Base-by-base conservation (phyloP, 73 alveolate genomes). In the Symbiodinium pilosum region DNA sequence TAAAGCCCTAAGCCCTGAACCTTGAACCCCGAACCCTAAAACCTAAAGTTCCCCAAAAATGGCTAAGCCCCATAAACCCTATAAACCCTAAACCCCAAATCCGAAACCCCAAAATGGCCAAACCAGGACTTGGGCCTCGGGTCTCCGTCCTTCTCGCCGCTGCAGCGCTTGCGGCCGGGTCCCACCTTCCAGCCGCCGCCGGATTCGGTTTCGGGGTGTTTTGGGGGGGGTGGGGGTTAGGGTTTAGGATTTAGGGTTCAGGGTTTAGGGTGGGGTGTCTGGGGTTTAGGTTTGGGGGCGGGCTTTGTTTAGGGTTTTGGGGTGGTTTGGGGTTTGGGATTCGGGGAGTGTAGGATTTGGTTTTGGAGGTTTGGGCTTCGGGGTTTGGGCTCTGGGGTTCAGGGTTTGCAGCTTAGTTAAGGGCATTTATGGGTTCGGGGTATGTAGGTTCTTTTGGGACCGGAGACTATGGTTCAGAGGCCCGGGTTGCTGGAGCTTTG, bases 111-210 rank as follows among this genome's bases (percentile, higher is more conserved):
- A 2, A 51, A 0, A 51, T 16, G 68, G 68, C 68, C 28, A 51
- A 51, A 24, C 21, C 68, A 75, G 68, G 44, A 56, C 41, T 8
- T 87, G 21, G 68, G 4, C 21, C n/a, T 26, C 69, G 64, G 64
- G 21, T n/a, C 68, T 26, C 73, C 95, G 5, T 86, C 86, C 34
- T 68, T 69, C 75, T 91, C 96, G 30, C 96, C 96, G 14, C 44
- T 91, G 87, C 96, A 91, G 75, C 96, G 96, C 88, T 54, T 91
- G 51, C 96, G 96, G 40, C 88, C 75, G 81, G 96, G 96, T 1
- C 96, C 96, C 21, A 91, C 96, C 73, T 91, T 91, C 32, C 96
- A 91, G 44, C 96, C 96, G 96, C 77, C 32, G 39, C 88, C 0
- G 2, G 96, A 77, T 0, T 24, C 36, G 11, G n/a, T 8, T 2